These are phyloP conservation scores for Yamadazyma atlantica DNA, from an alignment of 1,139 yeast species.

Conservation along the genomic window DNA sequence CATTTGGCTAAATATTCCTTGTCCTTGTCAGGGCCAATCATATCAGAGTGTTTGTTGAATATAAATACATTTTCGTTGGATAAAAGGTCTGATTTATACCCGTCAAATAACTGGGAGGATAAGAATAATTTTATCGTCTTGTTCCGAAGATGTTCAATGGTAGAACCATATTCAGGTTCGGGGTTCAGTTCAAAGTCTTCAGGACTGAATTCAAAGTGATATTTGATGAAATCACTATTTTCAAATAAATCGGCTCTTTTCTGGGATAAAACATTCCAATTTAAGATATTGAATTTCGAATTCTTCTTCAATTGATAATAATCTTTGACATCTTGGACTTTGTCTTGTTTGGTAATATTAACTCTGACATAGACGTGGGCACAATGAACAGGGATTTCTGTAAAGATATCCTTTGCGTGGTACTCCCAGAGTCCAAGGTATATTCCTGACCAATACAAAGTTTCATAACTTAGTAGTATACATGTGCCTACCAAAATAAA, in stretches of 20 bases:
- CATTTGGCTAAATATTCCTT: constrained; percentile 57
- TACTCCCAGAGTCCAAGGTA: constrained; percentile 51
- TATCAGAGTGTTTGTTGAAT: constrained; percentile 28
- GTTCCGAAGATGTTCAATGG: constrained; percentile 57
- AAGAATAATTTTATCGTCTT: constrained; percentile 54
- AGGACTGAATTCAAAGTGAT: constrained; percentile 77
- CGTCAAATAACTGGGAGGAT: constrained; percentile 46
- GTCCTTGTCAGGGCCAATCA: constrained; percentile 31
- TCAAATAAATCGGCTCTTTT: constrained; percentile 22
- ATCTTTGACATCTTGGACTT: constrained; percentile 19
- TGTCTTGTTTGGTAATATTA: constrained; percentile 32
- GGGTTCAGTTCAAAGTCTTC: constrained; percentile 64
- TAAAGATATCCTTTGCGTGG: constrained; percentile 66
- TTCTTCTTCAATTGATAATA: constrained; percentile 30
- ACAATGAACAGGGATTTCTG: constrained; percentile 73
- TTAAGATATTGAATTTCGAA: constrained; percentile 27
- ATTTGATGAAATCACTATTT: constrained; percentile 44
- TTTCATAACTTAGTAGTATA: constrained; percentile 44
- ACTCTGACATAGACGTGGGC: constrained; percentile 66
- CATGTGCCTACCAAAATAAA: constrained; percentile 13
- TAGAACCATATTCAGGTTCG: constrained; percentile 70
- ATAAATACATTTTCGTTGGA: constrained; percentile 25
- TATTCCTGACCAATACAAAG: constrained; percentile 50
- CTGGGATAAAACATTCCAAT: constrained; percentile 28
- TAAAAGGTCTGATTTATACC: constrained; percentile 19